Evolutionary conservation across 2,329 filamentous ascomycete species (phyloP).

Genomic region (Grosmannia penicillata): DNA sequence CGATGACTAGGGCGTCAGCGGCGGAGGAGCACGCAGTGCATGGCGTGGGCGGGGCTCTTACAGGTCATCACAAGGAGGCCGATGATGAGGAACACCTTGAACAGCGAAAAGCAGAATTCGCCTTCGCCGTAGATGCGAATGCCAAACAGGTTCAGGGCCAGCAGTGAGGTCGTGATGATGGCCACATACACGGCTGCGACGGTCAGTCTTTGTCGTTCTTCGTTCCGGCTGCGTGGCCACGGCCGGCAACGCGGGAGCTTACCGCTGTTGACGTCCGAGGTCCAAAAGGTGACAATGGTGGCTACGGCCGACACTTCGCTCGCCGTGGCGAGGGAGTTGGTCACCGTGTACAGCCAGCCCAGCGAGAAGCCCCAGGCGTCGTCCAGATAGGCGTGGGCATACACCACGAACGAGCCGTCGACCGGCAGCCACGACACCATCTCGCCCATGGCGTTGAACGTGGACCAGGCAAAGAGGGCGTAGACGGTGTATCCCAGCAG

Average conservation of each 20-base stretch:
- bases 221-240: too few relatives aligned
- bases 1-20: too few relatives aligned
- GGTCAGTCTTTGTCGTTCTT: too few relatives aligned
- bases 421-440: conserved; percentile 46
- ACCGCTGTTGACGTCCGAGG: conserved; percentile 6
- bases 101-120: conserved; percentile 6
- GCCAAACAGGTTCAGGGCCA: conserved; percentile 12
- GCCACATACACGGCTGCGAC: not conserved
- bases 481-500: conserved; percentile 20
- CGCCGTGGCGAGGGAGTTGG: not conserved
- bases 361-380: conserved; percentile 29
- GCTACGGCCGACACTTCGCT: conserved; percentile 3
- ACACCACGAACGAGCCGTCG: conserved; percentile 32
- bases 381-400: conserved; percentile 30
- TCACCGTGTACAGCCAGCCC: conserved; percentile 31
- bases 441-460: conserved; percentile 28
- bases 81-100: conserved; percentile 33
- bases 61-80: conserved; percentile 35
- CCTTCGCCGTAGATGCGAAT: conserved; percentile 8
- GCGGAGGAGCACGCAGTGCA: too few relatives aligned
- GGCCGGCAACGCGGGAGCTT: too few relatives aligned
- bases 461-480: too few relatives aligned
- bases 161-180: conserved; percentile 11
- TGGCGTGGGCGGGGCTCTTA: too few relatives aligned
- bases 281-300: conserved; percentile 7